Evolutionary conservation across 2,329 filamentous ascomycete genomes (phyloP).

Genomic region (Parastagonospora avenae): DNA sequence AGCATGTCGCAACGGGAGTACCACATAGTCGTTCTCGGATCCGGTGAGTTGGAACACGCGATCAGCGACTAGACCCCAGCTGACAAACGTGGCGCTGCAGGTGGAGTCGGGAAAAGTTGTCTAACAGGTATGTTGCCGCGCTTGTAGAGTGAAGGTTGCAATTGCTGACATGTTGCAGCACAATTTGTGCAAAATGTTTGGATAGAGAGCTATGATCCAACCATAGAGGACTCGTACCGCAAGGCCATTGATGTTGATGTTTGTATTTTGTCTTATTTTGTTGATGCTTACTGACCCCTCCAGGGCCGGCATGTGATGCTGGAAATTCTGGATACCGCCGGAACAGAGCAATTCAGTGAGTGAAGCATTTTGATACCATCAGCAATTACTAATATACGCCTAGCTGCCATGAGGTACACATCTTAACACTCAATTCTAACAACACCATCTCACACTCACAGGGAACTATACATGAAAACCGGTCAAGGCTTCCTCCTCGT

Average conservation of each 20-base stretch:
- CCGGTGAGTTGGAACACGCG: constrained; percentile 39
- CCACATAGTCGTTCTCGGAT: constrained; percentile 51
- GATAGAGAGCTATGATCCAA: constrained; percentile 76
- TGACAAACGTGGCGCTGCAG: constrained; percentile 53
- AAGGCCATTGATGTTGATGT: constrained; percentile 78
- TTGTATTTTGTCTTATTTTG: constrained; percentile 51
- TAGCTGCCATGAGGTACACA: constrained; percentile 44
- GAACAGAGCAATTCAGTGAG: constrained; percentile 91
- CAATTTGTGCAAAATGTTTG: constrained; percentile 94
- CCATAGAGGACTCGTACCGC: constrained; percentile 66
- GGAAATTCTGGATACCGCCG: constrained; percentile 90
- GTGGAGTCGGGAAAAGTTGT: constrained; percentile 91
- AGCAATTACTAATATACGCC: constrained; percentile 18
- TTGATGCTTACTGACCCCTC: constrained; percentile 15
- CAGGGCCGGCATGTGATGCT: constrained; percentile 86
- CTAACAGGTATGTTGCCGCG: constrained; percentile 70
- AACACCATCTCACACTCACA: constrained; percentile 20
- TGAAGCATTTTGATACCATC: constrained; percentile 16
- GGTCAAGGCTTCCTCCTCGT: constrained; percentile 90
- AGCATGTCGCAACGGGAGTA: constrained; percentile 50
- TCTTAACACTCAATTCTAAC: constrained; percentile 14
- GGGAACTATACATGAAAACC: constrained; percentile 75
- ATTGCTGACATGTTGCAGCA: constrained; percentile 53
- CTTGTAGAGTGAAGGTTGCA: background rate
- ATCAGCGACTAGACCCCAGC: constrained; percentile 20